Base-by-base conservation (phyloP, 1,139 yeast genomes). In the Diutina catenulata region DNA sequence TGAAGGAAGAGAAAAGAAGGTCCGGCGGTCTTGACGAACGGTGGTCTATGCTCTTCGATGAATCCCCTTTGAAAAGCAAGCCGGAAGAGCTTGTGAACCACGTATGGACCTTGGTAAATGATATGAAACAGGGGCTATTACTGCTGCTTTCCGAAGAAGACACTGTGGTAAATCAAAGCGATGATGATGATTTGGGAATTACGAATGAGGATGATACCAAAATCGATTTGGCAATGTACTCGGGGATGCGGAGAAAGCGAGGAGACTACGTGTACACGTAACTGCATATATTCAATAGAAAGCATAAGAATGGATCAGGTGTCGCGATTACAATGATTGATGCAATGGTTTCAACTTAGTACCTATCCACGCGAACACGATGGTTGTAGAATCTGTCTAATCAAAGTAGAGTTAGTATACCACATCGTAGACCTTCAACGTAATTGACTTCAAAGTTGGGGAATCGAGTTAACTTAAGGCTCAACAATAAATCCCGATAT, bases 21-120 rank as follows among this genome's bases (percentile, higher is more conserved):
- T 11, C 19, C 23, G 22, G 15, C 11, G 33, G 33, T 11, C n/a
- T 31, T 13, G 35, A 31, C 21, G 35, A 31, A 8, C 35, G 35
- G n/a, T 31, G 35, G 35, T 31, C 35, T 11, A 11, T 21, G 25
- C 21, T 31, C n/a, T 31, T 31, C 14, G 35, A 31, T 14, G 35
- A 31, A 13, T 27, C 29, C 5, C 35, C 35, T 7, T 31, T 31
- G 19, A 11, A 18, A 21, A 24, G 21, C 9, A n/a, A 21, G 10
- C 35, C 35, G 9, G 35, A 31, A 21, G 35, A 31, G 15, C 21
- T 31, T 6, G 35, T 31, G 25, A 19, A 16, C 9, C 35, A 31
- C n/a, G 35, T 31, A 13, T 31, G 15, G 35, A 10, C 35, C 3
- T 31, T 31, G 13, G 35, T 31, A 8, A 31, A 13, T 31, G 35